These are phyloP conservation scores for Metarhizium rileyi DNA, from an alignment of 2,329 filamentous ascomycete species.

Conservation along the genomic window DNA sequence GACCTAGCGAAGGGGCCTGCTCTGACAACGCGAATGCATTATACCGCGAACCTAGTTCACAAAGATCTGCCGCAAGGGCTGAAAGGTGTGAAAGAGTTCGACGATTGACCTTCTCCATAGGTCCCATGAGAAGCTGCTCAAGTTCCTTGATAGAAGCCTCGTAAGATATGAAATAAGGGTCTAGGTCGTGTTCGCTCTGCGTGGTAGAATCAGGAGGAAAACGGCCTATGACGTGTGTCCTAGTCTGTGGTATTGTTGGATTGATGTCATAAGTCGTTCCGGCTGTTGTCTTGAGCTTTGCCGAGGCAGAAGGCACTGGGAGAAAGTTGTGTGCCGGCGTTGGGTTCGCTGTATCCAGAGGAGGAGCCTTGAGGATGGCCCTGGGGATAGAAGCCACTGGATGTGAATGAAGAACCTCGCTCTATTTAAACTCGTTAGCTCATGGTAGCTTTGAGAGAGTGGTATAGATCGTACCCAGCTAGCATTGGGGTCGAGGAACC, in stretches of 20 bases:
- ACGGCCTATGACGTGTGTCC: constrained; percentile 57
- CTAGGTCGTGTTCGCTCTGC: constrained; percentile 79
- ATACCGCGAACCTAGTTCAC: constrained; percentile 88
- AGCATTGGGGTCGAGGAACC: constrained; percentile 93
- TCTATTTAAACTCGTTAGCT: constrained; percentile 41
- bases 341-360: constrained; percentile 87
- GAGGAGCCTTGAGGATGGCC: constrained; percentile 89
- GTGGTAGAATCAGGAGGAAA: constrained; percentile 73
- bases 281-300: constrained; percentile 63
- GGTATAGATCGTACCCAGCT: constrained; percentile 65
- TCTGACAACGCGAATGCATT: constrained; percentile 96
- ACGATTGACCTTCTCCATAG: constrained; percentile 94
- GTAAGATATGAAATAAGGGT: constrained; percentile 92
- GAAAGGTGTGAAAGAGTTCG: constrained; percentile 79
- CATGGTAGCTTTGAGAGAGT: not conserved
- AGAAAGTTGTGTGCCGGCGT: constrained; percentile 78
- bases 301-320: constrained; percentile 73
- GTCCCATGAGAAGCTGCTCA: constrained; percentile 77
- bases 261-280: constrained; percentile 25
- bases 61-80: constrained; percentile 74
- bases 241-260: constrained; percentile 27
- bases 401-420: constrained; percentile 87
- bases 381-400: constrained; percentile 89
- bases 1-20: constrained; percentile 75
- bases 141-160: constrained; percentile 87